Base-by-base conservation (phyloP, 2,329 filamentous ascomycete species). In the Fusarium sp. region DNA sequence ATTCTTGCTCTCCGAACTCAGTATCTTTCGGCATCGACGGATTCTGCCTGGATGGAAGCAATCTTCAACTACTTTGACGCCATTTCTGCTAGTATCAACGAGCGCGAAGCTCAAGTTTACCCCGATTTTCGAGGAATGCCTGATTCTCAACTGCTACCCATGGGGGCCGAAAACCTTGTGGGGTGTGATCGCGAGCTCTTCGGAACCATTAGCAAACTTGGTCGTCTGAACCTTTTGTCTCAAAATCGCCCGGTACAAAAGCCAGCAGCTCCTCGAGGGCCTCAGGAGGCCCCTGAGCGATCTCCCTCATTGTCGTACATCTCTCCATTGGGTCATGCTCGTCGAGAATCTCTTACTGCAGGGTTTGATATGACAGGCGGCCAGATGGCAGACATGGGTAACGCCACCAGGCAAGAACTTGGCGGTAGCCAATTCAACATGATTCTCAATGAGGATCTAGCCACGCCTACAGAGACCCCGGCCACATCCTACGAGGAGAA, bases 51-150 rank as follows among this genome's bases (percentile, higher is more conserved):
- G 94, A 95, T 97, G 82, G 92, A 96, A 73, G 89, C 93, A 40
- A 89, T 97, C 70, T 97, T 97, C 75, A 96, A 93, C 32, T 97
- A 95, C 85, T 96, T 97, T 75, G 95, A 97, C 77, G 93, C 94
- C 55, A 93, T 97, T 80, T 94, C 93, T 0, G 93, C 93, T 38
- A 94, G 91, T 51, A 93, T 97, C 75, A 97, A 97, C 72, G 92
- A 97, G 78, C 89, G 94, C 50, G 94, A 97, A 78, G 89, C 92
- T 28, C 93, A 97, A 77, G 86, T 97, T 19, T 83, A 89, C 65
- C 86, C 88, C 14, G 83, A 87, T 26, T 88, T 92, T 73, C 86
- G 91, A 69, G 92, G 80, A 11, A 75, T 82, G 45, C 74, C 82
- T 2, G 84, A 85, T 39, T 78, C 82, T 17, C 82, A 82, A 40